Percentiles rank a stretch among this genome's conserved stretches.
These are phyloP conservation scores for Jamesozyma spencerorum DNA, from an alignment of 805 yeast species.

Conservation along the genomic window DNA sequence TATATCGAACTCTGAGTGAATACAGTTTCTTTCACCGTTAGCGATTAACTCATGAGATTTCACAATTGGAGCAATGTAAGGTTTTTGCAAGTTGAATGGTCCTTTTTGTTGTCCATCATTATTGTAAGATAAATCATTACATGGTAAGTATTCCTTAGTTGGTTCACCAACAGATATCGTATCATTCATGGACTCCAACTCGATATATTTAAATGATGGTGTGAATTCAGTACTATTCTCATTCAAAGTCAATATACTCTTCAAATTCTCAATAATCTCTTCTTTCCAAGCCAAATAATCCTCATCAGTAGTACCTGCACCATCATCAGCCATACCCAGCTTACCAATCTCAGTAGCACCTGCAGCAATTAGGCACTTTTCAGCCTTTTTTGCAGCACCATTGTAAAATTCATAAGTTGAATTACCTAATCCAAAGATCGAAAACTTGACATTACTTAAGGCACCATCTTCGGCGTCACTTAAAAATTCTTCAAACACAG, in stretches of 20 bases:
- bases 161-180: slow-evolving; percentile 79
- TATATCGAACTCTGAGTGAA: slow-evolving; percentile 83
- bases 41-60: slow-evolving; percentile 62
- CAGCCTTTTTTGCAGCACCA: slow-evolving; percentile 61
- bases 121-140: slow-evolving; percentile 26
- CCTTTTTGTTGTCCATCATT: slow-evolving; percentile 40
- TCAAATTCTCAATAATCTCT: slow-evolving; percentile 52
- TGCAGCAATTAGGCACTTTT: slow-evolving; percentile 42
- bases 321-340: slow-evolving; percentile 93
- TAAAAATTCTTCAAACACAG: slow-evolving; percentile 62
- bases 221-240: slow-evolving; percentile 74
- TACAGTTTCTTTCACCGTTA: slow-evolving; percentile 60
- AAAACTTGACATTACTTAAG: slow-evolving; percentile 50
- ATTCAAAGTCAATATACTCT: slow-evolving; percentile 53
- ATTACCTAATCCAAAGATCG: slow-evolving; percentile 89
- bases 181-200: slow-evolving; percentile 31
- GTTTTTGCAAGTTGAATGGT: slow-evolving; percentile 75
- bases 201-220: slow-evolving; percentile 46
- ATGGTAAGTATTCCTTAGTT: slow-evolving; percentile 43
- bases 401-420: slow-evolving; percentile 89
- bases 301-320: slow-evolving; percentile 88
- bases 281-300: slow-evolving; percentile 94
- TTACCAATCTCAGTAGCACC: slow-evolving; percentile 68
- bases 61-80: slow-evolving; percentile 65
- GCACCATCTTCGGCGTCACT: slow-evolving; percentile 42